Percentiles rank a stretch among this genome's conserved stretches.
phyloP scores from a whole-genome alignment of 345 rosid species.

The Ceriops decandra region DNA sequence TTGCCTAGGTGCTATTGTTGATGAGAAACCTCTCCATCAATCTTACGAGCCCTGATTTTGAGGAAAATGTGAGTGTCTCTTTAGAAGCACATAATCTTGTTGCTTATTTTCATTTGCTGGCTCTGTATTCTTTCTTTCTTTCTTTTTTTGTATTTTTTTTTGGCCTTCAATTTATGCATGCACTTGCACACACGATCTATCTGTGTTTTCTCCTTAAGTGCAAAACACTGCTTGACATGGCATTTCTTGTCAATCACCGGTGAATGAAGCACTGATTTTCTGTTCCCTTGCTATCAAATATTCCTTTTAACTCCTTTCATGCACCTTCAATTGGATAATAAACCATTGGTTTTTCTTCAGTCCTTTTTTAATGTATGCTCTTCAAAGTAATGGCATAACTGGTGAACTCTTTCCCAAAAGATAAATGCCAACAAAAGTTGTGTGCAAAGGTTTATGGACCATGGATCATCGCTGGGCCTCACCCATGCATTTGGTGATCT shows the following conservation, averaged over 20 bases:
- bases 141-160: too few species aligned
- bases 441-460: not conserved
- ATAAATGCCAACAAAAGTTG: not conserved
- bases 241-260: not conserved
- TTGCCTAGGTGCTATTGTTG: slow-evolving; percentile 64
- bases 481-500: not conserved
- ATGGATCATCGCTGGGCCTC: not conserved
- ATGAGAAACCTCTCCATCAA: slow-evolving; percentile 96
- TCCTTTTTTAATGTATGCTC: not conserved
- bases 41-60: slow-evolving; percentile 79
- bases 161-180: not conserved
- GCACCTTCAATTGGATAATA: not conserved
- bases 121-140: not conserved
- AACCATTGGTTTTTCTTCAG: not conserved
- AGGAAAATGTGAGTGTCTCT: slow-evolving; percentile 73
- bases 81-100: slow-evolving; percentile 8
- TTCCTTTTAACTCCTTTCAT: too few species aligned
- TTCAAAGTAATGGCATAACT: not conserved
- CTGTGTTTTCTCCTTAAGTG: not conserved
- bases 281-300: too few species aligned
- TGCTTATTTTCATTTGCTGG: not conserved
- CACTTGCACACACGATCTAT: not conserved
- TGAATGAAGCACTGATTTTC: too few species aligned
- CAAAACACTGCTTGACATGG: not conserved
- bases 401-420: not conserved